These are phyloP conservation scores for Uronychia setigera DNA, from an alignment of 73 alveolate genomes.

Conservation along the genomic window DNA sequence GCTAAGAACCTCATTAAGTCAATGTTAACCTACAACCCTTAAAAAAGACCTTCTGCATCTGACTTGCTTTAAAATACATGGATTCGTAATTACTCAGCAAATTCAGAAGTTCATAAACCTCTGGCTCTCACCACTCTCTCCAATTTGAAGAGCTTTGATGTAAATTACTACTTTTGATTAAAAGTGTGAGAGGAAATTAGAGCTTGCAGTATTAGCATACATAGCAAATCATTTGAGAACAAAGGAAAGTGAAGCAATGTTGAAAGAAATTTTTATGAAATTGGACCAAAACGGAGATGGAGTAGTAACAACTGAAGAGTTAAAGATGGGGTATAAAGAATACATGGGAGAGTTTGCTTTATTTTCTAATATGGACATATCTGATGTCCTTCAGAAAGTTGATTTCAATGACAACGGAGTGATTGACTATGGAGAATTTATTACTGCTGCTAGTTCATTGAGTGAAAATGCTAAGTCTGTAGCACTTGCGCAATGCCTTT, in stretches of 20 bases:
- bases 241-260: constrained; percentile 29
- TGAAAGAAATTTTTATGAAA: constrained; percentile 28
- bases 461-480: constrained; percentile 39
- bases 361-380: neutral
- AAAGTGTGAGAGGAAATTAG: constrained; percentile 57
- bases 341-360: constrained; percentile 46
- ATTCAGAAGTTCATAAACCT: constrained; percentile 44
- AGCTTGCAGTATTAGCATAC: constrained; percentile 60
- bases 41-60: constrained; percentile 62
- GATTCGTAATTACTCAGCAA: constrained; percentile 47
- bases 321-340: constrained; percentile 48
- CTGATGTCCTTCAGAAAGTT: neutral
- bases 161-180: constrained; percentile 5
- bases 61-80: constrained; percentile 79
- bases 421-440: constrained; percentile 65
- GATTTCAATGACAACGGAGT: constrained; percentile 33
- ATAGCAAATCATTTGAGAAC: constrained; percentile 62
- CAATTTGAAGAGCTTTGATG: constrained; percentile 32
- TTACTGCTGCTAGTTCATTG: constrained; percentile 63
- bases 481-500: constrained; percentile 59
- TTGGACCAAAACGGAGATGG: constrained; percentile 56
- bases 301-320: constrained; percentile 43
- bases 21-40: constrained; percentile 65
- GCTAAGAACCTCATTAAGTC: constrained; percentile 76
- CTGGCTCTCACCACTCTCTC: constrained; percentile 36